These are phyloP conservation scores for Omphalotus olearius DNA, from an alignment of 1,284 basidiomycete species.

Conservation along the genomic window DNA sequence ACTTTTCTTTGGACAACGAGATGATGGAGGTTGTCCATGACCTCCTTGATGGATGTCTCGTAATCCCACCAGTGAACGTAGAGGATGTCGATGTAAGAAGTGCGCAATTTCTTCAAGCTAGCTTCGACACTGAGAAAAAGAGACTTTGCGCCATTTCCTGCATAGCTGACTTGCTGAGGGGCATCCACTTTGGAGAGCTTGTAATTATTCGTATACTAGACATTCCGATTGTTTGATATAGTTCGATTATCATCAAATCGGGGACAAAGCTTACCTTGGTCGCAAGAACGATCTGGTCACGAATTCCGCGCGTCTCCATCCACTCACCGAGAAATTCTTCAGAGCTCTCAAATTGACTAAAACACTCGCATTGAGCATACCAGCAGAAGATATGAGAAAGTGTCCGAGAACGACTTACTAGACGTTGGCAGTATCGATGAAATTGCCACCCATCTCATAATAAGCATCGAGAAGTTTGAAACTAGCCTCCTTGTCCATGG, in stretches of 20 bases:
- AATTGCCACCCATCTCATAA: conserved; percentile 47
- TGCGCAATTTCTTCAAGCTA: conserved; percentile 33
- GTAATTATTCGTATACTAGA: conserved; percentile 27
- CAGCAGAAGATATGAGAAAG: not conserved
- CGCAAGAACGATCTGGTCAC: conserved; percentile 52
- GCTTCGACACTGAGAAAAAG: conserved; percentile 23
- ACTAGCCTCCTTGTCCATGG: conserved; percentile 40
- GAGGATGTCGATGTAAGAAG: conserved; percentile 32
- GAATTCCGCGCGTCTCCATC: conserved; percentile 42
- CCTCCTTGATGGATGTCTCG: conserved; percentile 20
- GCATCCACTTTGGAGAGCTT: conserved; percentile 21
- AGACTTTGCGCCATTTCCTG: conserved; percentile 25
- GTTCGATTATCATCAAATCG: not conserved
- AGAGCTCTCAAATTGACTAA: conserved; percentile 44
- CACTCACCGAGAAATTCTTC: conserved; percentile 57
- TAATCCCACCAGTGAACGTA: conserved; percentile 39
- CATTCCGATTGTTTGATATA: not conserved
- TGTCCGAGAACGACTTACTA: conserved; percentile 30
- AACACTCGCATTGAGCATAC: not conserved
- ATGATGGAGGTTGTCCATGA: conserved; percentile 22
- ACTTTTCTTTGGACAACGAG: conserved; percentile 32
- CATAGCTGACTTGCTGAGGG: conserved; percentile 19
- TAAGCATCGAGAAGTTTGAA: conserved; percentile 48
- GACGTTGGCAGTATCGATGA: conserved; percentile 48
- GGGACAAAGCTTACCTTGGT: conserved; percentile 36